phyloP scores from a whole-genome alignment of 108 stramenopile species.

The Pseudonitzschia multistriata region DNA sequence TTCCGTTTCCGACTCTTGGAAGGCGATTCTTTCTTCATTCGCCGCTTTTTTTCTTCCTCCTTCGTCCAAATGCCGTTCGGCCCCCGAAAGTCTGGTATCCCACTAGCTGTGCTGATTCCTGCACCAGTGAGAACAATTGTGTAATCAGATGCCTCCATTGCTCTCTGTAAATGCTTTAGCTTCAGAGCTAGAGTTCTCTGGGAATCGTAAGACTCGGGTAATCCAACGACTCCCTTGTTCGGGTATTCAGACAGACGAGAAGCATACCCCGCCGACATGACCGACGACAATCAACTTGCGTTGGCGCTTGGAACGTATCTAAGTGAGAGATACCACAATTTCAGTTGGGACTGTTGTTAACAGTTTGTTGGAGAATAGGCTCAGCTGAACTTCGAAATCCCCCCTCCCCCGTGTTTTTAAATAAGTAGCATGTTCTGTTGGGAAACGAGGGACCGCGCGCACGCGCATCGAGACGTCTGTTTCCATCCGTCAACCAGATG shows the following conservation, averaged over 20 bases:
- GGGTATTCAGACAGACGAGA: constrained; percentile 54
- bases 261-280: constrained; percentile 56
- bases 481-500: too few species aligned
- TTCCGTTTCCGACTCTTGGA: constrained; percentile 21
- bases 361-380: too few species aligned
- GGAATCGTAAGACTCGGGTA: constrained; percentile 79
- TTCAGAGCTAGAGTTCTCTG: constrained; percentile 50
- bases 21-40: constrained; percentile 8
- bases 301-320: too few species aligned
- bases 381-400: too few species aligned
- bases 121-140: constrained; percentile 94
- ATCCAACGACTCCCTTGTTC: constrained; percentile 79
- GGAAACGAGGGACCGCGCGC: too few species aligned
- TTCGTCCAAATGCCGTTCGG: constrained; percentile 92
- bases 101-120: constrained; percentile 87
- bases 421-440: too few species aligned
- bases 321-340: too few species aligned
- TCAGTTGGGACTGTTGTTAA: too few species aligned
- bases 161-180: constrained; percentile 47
- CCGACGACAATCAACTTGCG: neutral
- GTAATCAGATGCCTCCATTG: constrained; percentile 46
- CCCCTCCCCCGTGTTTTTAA: too few species aligned
- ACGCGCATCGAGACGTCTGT: too few species aligned
- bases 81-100: constrained; percentile 97
- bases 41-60: constrained; percentile 54